These are phyloP conservation scores for Thermothelomyces thermophilus DNA, from an alignment of 2,329 filamentous ascomycete species.

Conservation along the genomic window DNA sequence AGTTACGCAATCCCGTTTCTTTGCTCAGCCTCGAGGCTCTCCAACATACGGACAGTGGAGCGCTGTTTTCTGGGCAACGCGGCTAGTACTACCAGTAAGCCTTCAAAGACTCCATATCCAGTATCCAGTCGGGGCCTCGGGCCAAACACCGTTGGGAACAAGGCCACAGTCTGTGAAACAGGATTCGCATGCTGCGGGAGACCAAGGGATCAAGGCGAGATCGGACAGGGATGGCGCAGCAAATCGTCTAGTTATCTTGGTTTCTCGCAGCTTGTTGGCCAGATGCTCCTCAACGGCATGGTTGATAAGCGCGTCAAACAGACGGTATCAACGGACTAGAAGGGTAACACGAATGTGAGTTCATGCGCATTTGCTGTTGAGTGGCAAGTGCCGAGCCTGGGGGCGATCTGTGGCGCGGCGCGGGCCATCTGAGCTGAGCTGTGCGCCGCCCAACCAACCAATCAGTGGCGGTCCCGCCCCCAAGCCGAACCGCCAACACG, in stretches of 20 bases:
- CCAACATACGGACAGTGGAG: not conserved
- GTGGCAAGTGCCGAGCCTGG: conserved; percentile 12
- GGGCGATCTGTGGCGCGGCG: not conserved
- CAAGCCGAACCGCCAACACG: not conserved
- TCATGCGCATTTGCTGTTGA: not conserved
- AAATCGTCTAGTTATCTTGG: not conserved
- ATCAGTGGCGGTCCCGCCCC: conserved; percentile 21
- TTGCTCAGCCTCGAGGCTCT: conserved; percentile 8
- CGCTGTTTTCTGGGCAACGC: not conserved
- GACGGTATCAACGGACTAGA: not conserved
- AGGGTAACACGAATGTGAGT: conserved; percentile 5
- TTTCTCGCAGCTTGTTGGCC: not conserved
- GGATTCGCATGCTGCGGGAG: no score
- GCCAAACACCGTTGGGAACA: no score
- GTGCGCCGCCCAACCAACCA: conserved; percentile 17
- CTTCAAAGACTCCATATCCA: no score
- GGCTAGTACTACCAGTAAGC: no score
- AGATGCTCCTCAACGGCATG: no score
- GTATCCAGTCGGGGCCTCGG: no score
- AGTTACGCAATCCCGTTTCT: conserved; percentile 3
- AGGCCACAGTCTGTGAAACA: no score
- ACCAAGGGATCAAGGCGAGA: no score
- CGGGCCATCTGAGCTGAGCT: conserved; percentile 17
- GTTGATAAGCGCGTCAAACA: no score
- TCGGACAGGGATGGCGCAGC: not conserved